phyloP scores from a whole-genome alignment of 148 eudicot genomes.

The Camellia granthamiana region DNA sequence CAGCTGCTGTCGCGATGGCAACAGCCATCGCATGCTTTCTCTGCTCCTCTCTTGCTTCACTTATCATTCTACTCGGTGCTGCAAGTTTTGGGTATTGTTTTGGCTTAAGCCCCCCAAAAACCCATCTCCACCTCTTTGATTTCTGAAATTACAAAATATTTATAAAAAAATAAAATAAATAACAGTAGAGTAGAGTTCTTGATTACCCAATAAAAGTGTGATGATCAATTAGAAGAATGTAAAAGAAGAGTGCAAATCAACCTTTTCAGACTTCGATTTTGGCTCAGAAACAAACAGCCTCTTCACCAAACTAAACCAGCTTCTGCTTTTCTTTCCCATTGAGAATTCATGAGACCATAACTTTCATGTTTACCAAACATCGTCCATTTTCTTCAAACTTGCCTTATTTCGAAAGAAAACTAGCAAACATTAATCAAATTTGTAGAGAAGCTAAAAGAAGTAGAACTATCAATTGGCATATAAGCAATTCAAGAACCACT shows the following conservation, averaged over 20 bases:
- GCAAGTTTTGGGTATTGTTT: slow-evolving; percentile 35
- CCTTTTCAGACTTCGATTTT: slow-evolving; percentile 54
- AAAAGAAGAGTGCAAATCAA: slow-evolving; percentile 10
- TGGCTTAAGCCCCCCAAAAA: slow-evolving; percentile 41
- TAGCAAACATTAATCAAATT: not conserved
- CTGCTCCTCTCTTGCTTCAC: slow-evolving; percentile 68
- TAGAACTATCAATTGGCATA: not conserved
- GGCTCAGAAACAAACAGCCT: slow-evolving; percentile 55
- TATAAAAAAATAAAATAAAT: not conserved
- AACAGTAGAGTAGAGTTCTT: not conserved
- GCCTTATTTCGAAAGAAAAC: not conserved
- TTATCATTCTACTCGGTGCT: slow-evolving; percentile 38
- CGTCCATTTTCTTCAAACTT: not conserved
- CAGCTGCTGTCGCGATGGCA: slow-evolving; percentile 78
- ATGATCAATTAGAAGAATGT: not conserved
- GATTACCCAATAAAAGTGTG: not conserved
- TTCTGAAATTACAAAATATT: slow-evolving; percentile 22
- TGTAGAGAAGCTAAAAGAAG: not conserved
- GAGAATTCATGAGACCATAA: slow-evolving; percentile 18
- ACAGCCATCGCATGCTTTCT: slow-evolving; percentile 69
- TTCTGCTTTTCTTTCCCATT: slow-evolving; percentile 64
- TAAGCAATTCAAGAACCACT: not conserved
- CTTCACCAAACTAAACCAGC: slow-evolving; percentile 63
- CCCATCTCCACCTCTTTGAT: slow-evolving; percentile 59
- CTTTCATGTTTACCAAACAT: not conserved